phyloP scores from a whole-genome alignment of 169 alveolate genomes.

The Cryptosporidium muris region DNA sequence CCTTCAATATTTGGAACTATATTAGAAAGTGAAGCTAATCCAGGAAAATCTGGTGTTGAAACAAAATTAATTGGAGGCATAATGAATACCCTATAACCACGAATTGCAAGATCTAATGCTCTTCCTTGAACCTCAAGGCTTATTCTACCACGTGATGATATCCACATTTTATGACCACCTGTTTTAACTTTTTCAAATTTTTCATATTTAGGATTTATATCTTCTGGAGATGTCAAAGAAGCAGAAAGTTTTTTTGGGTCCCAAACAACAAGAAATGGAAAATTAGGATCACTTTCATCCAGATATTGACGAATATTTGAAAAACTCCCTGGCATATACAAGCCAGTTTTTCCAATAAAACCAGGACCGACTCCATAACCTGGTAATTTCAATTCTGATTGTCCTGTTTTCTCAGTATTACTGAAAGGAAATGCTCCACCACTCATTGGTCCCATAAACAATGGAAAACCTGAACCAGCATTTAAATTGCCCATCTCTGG shows the following conservation, averaged over 20 bases:
- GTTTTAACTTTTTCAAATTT: conserved; percentile 59
- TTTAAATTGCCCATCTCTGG: conserved; percentile 9
- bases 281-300: conserved; percentile 65
- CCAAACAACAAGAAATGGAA: conserved; percentile 66
- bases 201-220: conserved; percentile 54
- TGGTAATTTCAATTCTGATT: neutral
- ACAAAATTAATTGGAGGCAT: conserved; percentile 57
- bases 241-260: conserved; percentile 66
- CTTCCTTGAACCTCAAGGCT: conserved; percentile 63
- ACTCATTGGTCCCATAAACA: neutral
- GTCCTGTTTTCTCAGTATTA: conserved; percentile 13
- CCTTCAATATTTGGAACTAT: conserved; percentile 29
- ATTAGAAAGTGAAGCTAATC: neutral
- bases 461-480: conserved; percentile 16
- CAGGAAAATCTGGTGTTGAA: conserved; percentile 48
- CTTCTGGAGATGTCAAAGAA: conserved; percentile 34
- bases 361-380: conserved; percentile 60
- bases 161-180: conserved; percentile 71
- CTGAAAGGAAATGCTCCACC: conserved; percentile 12
- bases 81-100: conserved; percentile 63
- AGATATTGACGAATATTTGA: conserved; percentile 52
- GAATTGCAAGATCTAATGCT: conserved; percentile 48
- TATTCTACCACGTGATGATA: conserved; percentile 36
- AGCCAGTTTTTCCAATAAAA: conserved; percentile 34
- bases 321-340: conserved; percentile 69